Base-by-base conservation (phyloP, 768 basidiomycete species). In the Hygrophoropsis aurantiaca region DNA sequence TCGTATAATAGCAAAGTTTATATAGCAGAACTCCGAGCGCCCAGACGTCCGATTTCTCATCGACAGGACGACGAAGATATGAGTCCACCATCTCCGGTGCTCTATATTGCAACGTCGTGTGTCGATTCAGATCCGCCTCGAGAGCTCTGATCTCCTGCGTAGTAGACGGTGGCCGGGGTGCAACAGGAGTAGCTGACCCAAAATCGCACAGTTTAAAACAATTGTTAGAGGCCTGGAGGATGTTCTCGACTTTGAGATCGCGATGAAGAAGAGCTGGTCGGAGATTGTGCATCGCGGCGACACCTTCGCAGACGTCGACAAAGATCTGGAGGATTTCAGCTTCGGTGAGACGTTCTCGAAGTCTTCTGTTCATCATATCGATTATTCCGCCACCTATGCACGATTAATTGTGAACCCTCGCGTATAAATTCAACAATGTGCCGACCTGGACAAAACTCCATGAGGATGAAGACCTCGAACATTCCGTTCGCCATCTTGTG, bases 61-160 rank as follows among this genome's bases (percentile, higher is more conserved):
- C 92, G 26, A 94, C 79, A 1, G 89, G 86, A 48, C 89, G 77
- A 51, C 90, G 78, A 20, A 86, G 77, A 65, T 88, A 87, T 0
- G 85, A 81, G 61, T 99, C 95, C 13, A 98, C 87, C 92, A 99
- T 97, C 69, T 99, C 97, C 2, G 97, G 95, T n/a, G 95, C 92
- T 36, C 97, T 78, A 62, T 99, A 99, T 65, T 98, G 97, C 52
- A 98, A 74, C 3, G 97, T 99, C 2, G 97, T 99, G 59, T 97
- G 89, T 56, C 86, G 80, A 65, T 95, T 94, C 38, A 99, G 77
- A 66, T 98, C 95, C 27, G 86, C 80, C 58, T 97, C 95, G 16
- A 97, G 74, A 13, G 80, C 80, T 37, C 91, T 84, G 40, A 97
- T 85, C 64, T 98, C 95, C 52, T 87, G 82, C 26, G 81, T 84